Evolutionary conservation across 1,284 basidiomycete species (phyloP).

Genomic region (Boletus austroedulis): DNA sequence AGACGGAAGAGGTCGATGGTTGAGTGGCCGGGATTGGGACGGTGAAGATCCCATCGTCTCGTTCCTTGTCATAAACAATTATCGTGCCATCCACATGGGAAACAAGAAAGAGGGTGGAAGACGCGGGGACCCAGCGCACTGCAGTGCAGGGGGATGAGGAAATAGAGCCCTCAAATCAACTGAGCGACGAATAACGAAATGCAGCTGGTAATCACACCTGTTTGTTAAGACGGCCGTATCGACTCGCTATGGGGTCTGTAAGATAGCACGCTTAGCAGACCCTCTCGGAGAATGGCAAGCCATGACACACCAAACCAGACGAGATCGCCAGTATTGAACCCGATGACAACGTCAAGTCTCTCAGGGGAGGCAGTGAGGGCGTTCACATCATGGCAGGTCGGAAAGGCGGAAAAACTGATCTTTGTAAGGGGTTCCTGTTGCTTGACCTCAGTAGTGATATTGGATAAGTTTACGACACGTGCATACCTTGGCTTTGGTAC

Average conservation of each 20-base stretch:
- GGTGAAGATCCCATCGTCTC: constrained; percentile 77
- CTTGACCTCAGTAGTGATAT: not conserved
- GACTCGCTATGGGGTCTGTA: constrained; percentile 76
- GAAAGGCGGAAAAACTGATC: constrained; percentile 82
- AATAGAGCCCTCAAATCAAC: constrained; percentile 20
- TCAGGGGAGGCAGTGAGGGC: constrained; percentile 72
- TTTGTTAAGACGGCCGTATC: constrained; percentile 91
- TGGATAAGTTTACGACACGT: constrained; percentile 2
- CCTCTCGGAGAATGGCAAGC: not conserved
- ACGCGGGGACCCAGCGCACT: constrained; percentile 87
- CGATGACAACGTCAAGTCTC: constrained; percentile 86
- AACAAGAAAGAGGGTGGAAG: constrained; percentile 83
- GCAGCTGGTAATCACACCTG: constrained; percentile 46
- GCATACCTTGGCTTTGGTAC: constrained; percentile 72
- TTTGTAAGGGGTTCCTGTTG: constrained; percentile 79
- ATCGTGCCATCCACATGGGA: constrained; percentile 89
- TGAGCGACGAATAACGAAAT: constrained; percentile 20
- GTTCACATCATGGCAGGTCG: constrained; percentile 91
- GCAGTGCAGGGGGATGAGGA: constrained; percentile 43
- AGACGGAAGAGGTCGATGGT: constrained; percentile 8
- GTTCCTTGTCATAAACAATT: constrained; percentile 84
- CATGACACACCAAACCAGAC: constrained; percentile 77
- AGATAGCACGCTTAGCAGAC: constrained; percentile 1
- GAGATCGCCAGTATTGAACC: constrained; percentile 90
- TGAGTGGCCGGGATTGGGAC: constrained; percentile 50